phyloP scores from a whole-genome alignment of 1,139 yeast species.

The Diutina scorzettiae region DNA sequence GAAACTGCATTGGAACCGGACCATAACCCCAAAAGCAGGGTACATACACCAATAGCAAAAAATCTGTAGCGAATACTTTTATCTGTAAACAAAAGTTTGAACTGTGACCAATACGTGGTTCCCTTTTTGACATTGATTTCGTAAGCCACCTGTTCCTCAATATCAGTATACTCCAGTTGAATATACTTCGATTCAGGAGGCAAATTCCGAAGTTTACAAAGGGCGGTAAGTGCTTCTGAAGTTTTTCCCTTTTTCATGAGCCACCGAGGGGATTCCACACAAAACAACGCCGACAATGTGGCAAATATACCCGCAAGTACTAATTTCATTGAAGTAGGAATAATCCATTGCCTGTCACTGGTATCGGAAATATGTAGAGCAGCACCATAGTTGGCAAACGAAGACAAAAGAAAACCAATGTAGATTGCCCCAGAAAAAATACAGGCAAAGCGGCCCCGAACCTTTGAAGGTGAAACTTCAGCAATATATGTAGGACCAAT shows the following conservation, averaged over 20 bases:
- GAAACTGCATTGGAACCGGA: conserved; percentile 53
- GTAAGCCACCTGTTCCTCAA: conserved; percentile 31
- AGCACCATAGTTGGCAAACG: conserved; percentile 35
- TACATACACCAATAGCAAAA: conserved; percentile 25
- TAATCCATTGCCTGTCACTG: conserved; percentile 24
- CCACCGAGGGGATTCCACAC: conserved; percentile 38
- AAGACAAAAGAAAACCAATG: conserved; percentile 41
- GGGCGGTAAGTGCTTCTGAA: conserved; percentile 22
- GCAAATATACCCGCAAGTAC: conserved; percentile 31
- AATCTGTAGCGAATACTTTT: conserved; percentile 34
- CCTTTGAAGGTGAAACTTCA: conserved; percentile 41
- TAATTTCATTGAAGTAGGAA: conserved; percentile 21
- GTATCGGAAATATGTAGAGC: conserved; percentile 20
- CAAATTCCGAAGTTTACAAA: conserved; percentile 36
- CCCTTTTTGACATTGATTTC: conserved; percentile 25
- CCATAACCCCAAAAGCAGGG: conserved; percentile 49
- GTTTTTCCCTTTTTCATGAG: conserved; percentile 23
- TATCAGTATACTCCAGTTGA: conserved; percentile 39
- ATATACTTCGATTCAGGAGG: conserved; percentile 40
- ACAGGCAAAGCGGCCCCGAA: conserved; percentile 40
- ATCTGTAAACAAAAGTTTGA: conserved; percentile 23
- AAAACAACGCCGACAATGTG: conserved; percentile 22
- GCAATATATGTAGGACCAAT: conserved; percentile 44
- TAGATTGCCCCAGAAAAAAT: conserved; percentile 46
- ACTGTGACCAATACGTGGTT: conserved; percentile 15